Base-by-base conservation (phyloP, 1,284 basidiomycete species). In the Ceratobasidium sp. region DNA sequence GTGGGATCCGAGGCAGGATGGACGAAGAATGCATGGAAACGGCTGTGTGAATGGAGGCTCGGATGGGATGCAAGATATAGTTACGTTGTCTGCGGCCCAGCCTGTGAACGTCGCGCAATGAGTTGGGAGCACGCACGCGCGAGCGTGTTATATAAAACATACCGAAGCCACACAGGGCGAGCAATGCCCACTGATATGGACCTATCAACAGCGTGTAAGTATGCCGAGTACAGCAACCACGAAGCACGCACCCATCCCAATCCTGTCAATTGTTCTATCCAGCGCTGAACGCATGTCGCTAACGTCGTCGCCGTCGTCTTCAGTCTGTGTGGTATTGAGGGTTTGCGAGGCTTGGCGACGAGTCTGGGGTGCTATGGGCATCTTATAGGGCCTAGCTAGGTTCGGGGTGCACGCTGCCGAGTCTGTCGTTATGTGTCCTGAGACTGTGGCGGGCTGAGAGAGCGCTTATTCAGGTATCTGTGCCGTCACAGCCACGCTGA, bases 81-180 rank as follows among this genome's bases (percentile, higher is more conserved):
- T 64, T 75, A 80, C 80, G 57, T 80, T 80, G 77, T 80, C 80
- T 54, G 80, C 80, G 55, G 80, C 75, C 80, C 80, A 80, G 38
- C 80, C 80, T 80, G 52, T 59, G 23, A 67, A 35, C 48, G 52
- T 46, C 33, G 35, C 30, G 50, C 23, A 23, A 50, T 78, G 46
- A 70, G 76, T 66, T 54, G 64, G 66, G 59, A 16, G 46, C 71
- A 73, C 35, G 8, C 60, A 23, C 27, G 30, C 33, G 30, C 35
- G 38, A 38, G 50, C 57, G 16, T 30, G 57, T 33, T 18, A 30
- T 48, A 50, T 23, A 60, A 77, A 54, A 78, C 80, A 64, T 65
- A 80, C 80, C 80, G 50, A 80, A 80, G 55, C 80, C 80, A 54
- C 80, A 80, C 27, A 80, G 68, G 50, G 41, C 70, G 33, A 80